Percentiles rank a stretch among this genome's conserved stretches.
Conservation (phyloP, 352 stramenopile genomes). For the Phytophthora syringae region DNA sequence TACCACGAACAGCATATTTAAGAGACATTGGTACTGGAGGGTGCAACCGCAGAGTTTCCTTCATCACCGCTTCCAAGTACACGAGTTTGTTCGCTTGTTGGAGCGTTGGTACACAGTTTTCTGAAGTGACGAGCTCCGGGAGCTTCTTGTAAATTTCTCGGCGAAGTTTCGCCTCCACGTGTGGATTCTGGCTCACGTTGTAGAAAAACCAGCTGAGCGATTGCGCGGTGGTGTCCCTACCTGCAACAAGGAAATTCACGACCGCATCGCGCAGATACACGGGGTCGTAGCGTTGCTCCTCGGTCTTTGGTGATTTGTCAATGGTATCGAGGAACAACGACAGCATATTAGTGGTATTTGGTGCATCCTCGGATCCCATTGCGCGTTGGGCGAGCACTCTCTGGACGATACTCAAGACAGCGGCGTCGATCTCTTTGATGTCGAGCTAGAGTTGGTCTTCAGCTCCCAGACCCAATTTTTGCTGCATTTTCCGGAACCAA, state of each 20-base stretch:
- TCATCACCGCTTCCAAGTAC: slow-evolving; percentile 62
- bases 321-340: slow-evolving; percentile 42
- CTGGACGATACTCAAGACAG: slow-evolving; percentile 48
- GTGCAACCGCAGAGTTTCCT: slow-evolving; percentile 65
- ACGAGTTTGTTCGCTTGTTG: slow-evolving; percentile 37
- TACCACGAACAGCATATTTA: slow-evolving; percentile 48
- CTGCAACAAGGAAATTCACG: slow-evolving; percentile 82
- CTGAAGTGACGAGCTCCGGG: slow-evolving; percentile 23
- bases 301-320: slow-evolving; percentile 24
- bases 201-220: slow-evolving; percentile 80
- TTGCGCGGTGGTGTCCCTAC: slow-evolving; percentile 81
- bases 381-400: slow-evolving; percentile 30
- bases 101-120: slow-evolving; percentile 20
- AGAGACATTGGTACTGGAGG: slow-evolving; percentile 59
- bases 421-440: slow-evolving; percentile 52
- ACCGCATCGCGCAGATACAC: slow-evolving; percentile 75
- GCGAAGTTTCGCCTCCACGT: slow-evolving; percentile 52
- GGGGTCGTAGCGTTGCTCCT: slow-evolving; percentile 35
- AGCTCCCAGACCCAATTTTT: slow-evolving; percentile 36
- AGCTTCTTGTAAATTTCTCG: slow-evolving; percentile 49
- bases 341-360: slow-evolving; percentile 21
- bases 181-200: slow-evolving; percentile 55
- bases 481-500: slow-evolving; percentile 60
- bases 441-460: slow-evolving; percentile 48
- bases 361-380: slow-evolving; percentile 5